Evolutionary conservation across 2,329 filamentous ascomycete genomes (phyloP).

Genomic region (Cryphonectria radicalis): DNA sequence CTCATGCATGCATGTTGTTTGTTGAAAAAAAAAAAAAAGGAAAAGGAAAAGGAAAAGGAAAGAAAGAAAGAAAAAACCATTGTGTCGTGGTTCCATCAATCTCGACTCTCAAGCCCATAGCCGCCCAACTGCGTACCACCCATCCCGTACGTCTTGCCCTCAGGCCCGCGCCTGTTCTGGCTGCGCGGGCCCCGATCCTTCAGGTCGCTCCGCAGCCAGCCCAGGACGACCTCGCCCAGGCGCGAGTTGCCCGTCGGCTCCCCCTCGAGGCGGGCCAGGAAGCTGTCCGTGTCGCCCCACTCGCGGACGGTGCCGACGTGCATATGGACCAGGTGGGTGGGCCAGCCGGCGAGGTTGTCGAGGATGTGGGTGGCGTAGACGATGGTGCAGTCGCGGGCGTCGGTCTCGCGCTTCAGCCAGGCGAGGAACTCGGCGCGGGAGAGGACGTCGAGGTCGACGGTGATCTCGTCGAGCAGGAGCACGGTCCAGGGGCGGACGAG

Average conservation of each 20-base stretch:
- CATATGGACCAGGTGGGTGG: conserved; percentile 96
- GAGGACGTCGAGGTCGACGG: conserved; percentile 91
- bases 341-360: conserved; percentile 93
- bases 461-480: conserved; percentile 92
- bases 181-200: conserved; percentile 77
- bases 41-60: not conserved
- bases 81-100: not conserved
- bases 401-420: conserved; percentile 88
- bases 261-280: conserved; percentile 61
- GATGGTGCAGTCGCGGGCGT: conserved; percentile 80
- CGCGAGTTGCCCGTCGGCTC: conserved; percentile 70
- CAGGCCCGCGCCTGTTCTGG: conserved; percentile 55
- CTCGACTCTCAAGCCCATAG: conserved; percentile 59
- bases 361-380: conserved; percentile 98
- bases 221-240: conserved; percentile 83
- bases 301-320: conserved; percentile 85
- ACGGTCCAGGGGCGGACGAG: conserved; percentile 90
- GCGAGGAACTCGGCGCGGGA: conserved; percentile 81
- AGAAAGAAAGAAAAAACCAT: too few relatives aligned
- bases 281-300: conserved; percentile 75
- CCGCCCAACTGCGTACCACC: conserved; percentile 57
- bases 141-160: conserved; percentile 67
- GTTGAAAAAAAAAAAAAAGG: conserved; percentile 5
- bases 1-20: conserved; percentile 10
- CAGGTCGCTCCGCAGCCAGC: conserved; percentile 84